phyloP scores from a whole-genome alignment of 2,329 filamentous ascomycete species.

The Ciborinia camelliae region DNA sequence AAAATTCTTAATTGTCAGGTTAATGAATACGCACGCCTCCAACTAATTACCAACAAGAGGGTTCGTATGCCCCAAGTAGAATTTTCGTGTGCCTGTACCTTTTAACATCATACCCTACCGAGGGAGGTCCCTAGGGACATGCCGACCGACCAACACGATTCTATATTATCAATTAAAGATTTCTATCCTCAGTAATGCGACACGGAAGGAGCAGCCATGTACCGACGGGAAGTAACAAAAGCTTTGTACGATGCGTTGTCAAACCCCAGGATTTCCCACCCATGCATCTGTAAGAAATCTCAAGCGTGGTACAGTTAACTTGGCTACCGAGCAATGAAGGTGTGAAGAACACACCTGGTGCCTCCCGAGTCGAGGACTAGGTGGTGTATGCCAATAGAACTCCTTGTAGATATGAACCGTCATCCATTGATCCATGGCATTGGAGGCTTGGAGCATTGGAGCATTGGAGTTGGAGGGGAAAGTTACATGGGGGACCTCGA shows the following conservation, averaged over 20 bases:
- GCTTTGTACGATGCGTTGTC: too few relatives aligned
- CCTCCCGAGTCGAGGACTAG: too few relatives aligned
- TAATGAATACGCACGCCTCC: neutral
- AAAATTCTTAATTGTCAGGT: neutral
- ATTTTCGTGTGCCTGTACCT: constrained; percentile 13
- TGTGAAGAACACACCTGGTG: too few relatives aligned
- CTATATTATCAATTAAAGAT: too few relatives aligned
- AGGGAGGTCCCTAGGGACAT: too few relatives aligned
- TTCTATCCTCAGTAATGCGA: too few relatives aligned
- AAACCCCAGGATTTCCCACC: neutral
- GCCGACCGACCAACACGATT: too few relatives aligned
- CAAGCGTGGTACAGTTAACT: too few relatives aligned
- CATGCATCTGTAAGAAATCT: neutral
- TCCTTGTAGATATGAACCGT: neutral
- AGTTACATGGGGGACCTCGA: neutral
- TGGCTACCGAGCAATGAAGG: too few relatives aligned
- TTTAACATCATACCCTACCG: neutral
- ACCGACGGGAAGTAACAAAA: too few relatives aligned
- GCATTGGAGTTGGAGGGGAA: neutral
- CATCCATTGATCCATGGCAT: neutral
- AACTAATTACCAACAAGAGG: neutral
- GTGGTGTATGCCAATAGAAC: neutral
- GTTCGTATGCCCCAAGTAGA: neutral
- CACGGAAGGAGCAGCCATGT: neutral
- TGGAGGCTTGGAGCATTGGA: too few relatives aligned